Evolutionary conservation across 192 early-diverging fungal genomes (phyloP).

Genomic region (Coemansia sp.): DNA sequence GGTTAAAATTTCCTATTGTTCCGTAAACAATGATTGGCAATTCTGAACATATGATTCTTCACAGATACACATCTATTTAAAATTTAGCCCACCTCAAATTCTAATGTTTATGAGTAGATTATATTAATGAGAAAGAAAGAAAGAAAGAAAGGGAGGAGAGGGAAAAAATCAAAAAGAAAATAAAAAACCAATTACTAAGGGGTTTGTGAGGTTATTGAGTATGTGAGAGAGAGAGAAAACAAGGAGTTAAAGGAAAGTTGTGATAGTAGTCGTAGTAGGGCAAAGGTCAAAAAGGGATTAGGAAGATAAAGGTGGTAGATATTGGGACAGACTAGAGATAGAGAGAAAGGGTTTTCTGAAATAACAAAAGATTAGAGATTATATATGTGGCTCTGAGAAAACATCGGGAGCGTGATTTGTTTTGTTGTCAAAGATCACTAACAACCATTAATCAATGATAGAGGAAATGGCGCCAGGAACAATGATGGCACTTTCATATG

Average conservation of each 20-base stretch:
- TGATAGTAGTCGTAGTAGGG: background rate
- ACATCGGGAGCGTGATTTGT: background rate
- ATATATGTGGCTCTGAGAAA: slow-evolving; percentile 1
- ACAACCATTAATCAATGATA: no score
- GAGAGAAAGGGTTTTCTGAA: slow-evolving; percentile 11
- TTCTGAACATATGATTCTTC: no score
- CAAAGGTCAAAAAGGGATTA: background rate
- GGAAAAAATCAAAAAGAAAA: slow-evolving; percentile 6
- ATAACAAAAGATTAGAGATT: slow-evolving; percentile 2
- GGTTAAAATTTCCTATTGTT: no score
- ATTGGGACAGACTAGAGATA: background rate
- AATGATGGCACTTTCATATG: background rate
- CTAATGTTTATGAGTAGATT: no score
- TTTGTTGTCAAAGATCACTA: background rate
- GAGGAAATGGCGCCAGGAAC: no score
- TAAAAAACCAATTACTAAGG: slow-evolving; percentile 13
- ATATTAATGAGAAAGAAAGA: background rate
- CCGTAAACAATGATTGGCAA: no score
- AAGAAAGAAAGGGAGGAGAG: background rate
- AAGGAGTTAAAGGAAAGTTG: background rate
- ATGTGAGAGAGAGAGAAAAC: background rate
- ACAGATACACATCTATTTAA: no score
- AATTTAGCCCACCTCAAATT: no score
- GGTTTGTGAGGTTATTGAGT: background rate
- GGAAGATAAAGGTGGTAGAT: background rate